A percentile compares a stretch with the other conserved stretches of the same genome.
Conservation (phyloP, 2,329 filamentous ascomycete species). For the Penicillium sp. region DNA sequence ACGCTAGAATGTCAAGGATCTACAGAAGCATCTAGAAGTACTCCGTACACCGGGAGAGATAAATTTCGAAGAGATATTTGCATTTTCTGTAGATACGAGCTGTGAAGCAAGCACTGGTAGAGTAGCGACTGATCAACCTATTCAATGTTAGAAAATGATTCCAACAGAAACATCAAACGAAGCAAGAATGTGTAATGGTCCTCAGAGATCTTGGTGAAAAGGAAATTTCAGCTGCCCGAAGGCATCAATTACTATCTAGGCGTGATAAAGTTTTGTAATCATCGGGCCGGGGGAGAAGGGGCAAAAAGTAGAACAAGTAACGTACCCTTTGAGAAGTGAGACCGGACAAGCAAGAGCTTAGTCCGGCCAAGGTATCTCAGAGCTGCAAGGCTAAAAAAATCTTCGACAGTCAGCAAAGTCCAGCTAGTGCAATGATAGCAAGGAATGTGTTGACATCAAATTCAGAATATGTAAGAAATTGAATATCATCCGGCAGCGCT, state of each 20-base stretch:
- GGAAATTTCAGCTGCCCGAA: conserved; percentile 53
- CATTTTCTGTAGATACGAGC: neutral
- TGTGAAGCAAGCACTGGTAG: neutral
- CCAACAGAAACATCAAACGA: conserved; percentile 14
- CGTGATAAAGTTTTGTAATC: conserved; percentile 59
- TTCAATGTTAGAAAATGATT: conserved; percentile 21
- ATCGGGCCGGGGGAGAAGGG: conserved; percentile 46
- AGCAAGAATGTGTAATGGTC: conserved; percentile 29
- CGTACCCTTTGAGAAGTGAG: conserved; percentile 21
- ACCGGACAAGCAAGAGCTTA: neutral
- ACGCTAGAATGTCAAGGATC: neutral
- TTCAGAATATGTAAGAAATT: conserved; percentile 99
- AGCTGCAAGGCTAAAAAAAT: conserved; percentile 4
- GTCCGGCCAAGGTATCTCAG: neutral
- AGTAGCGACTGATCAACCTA: conserved; percentile 3
- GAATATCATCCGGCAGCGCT: conserved; percentile 75
- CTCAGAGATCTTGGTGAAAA: conserved; percentile 68
- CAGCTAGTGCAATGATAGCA: conserved; percentile 3
- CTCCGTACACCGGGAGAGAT: neutral
- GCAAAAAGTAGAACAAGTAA: conserved; percentile 11
- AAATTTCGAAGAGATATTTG: neutral
- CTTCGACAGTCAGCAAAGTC: conserved; percentile 26
- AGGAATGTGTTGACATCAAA: conserved; percentile 15
- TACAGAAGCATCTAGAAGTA: neutral
- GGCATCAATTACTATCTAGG: conserved; percentile 67